Conservation (phyloP, 768 basidiomycete genomes). For the Paxillus involutus region DNA sequence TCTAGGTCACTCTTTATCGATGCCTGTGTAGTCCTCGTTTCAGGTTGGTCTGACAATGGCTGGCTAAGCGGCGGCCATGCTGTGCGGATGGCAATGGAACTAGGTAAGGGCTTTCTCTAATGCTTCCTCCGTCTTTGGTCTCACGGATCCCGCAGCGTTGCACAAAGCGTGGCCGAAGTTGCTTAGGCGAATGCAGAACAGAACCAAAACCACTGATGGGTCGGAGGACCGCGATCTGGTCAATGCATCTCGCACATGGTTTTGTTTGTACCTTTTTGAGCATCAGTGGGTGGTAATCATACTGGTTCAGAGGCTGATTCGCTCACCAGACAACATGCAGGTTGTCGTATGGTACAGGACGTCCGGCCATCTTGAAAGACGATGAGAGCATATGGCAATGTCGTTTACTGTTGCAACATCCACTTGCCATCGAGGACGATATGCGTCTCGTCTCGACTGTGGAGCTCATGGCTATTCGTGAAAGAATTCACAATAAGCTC, state of each 20-base stretch:
- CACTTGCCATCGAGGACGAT: conserved; percentile 87
- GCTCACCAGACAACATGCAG: conserved; percentile 38
- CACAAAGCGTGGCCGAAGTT: conserved; percentile 91
- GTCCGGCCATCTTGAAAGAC: conserved; percentile 89
- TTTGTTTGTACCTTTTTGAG: conserved; percentile 90
- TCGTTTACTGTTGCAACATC: conserved; percentile 78
- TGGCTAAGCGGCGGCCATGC: conserved; percentile 95
- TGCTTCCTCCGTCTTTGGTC: not conserved
- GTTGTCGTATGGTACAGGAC: conserved; percentile 91
- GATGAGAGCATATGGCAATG: conserved; percentile 89
- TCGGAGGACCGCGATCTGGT: conserved; percentile 77
- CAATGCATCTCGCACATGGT: conserved; percentile 85
- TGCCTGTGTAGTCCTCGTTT: conserved; percentile 65
- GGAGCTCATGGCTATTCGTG: conserved; percentile 87
- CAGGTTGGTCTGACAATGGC: conserved; percentile 95
- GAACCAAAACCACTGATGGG: conserved; percentile 46
- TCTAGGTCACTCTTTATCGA: conserved; percentile 1
- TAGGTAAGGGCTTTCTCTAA: conserved; percentile 53
- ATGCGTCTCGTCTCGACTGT: conserved; percentile 95
- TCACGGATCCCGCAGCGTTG: conserved; percentile 53
- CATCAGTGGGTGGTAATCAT: conserved; percentile 67
- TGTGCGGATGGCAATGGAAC: conserved; percentile 95
- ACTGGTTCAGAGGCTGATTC: not conserved
- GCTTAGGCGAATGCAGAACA: conserved; percentile 71
- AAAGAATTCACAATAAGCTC: conserved; percentile 79